Conservation (phyloP, 2,329 filamentous ascomycete genomes). For the Ophiostoma ulmi region DNA sequence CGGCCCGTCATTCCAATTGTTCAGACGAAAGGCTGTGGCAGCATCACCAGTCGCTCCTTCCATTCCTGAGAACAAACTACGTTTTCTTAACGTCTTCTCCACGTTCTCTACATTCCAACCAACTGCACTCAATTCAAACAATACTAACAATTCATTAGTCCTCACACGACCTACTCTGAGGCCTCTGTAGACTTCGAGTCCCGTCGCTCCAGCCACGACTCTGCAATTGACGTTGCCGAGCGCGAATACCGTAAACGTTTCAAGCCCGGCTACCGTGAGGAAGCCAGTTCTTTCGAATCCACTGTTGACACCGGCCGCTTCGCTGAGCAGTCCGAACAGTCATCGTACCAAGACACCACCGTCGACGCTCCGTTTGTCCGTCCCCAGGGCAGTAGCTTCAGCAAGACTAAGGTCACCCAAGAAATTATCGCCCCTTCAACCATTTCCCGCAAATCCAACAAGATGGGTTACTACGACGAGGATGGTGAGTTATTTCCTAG, state of each 20-base stretch:
- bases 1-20: slow-evolving; percentile 24
- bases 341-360: slow-evolving; percentile 52
- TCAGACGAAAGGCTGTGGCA: not conserved
- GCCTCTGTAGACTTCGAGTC: slow-evolving; percentile 61
- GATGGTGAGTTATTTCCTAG: slow-evolving; percentile 43
- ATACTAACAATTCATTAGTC: slow-evolving; percentile 31
- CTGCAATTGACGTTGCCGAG: slow-evolving; percentile 59
- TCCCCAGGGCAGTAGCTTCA: slow-evolving; percentile 40
- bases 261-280: slow-evolving; percentile 46
- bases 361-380: slow-evolving; percentile 40
- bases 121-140: not conserved
- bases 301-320: slow-evolving; percentile 36
- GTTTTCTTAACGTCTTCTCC: not conserved
- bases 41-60: not conserved
- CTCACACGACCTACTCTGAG: slow-evolving; percentile 50
- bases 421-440: slow-evolving; percentile 54
- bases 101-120: not conserved
- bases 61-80: not conserved
- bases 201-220: slow-evolving; percentile 45
- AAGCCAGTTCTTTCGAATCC: slow-evolving; percentile 34
- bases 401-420: slow-evolving; percentile 56
- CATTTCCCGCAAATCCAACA: slow-evolving; percentile 47
- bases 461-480: slow-evolving; percentile 64
- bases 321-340: slow-evolving; percentile 37
- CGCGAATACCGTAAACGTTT: slow-evolving; percentile 60